These are phyloP conservation scores for Castanea mollissima DNA, from an alignment of 306 rosid species.

Conservation along the genomic window DNA sequence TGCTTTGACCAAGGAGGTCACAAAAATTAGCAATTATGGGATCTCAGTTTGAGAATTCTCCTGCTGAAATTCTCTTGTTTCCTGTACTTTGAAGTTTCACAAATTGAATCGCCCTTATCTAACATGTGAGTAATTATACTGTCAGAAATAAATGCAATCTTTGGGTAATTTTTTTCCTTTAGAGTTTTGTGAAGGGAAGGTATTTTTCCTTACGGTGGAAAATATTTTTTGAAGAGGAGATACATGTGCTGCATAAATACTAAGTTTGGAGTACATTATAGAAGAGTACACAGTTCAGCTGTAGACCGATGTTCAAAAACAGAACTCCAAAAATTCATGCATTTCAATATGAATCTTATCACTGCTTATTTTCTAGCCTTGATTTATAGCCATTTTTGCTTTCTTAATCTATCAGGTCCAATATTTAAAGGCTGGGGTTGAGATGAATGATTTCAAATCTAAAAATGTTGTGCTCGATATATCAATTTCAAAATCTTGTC, in stretches of 20 bases:
- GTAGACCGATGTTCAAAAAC: neutral
- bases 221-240: neutral
- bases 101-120: neutral
- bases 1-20: slow-evolving; percentile 62
- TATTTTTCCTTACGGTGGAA: neutral
- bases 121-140: neutral
- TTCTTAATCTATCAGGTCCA: neutral
- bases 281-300: neutral
- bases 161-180: neutral
- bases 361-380: neutral
- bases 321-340: neutral
- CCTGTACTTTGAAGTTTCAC: slow-evolving; percentile 15
- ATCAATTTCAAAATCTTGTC: neutral
- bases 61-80: slow-evolving; percentile 10
- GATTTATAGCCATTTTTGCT: neutral
- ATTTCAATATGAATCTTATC: neutral
- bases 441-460: neutral
- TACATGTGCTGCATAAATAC: neutral
- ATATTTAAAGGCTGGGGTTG: neutral
- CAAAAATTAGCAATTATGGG: slow-evolving; percentile 83
- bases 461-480: neutral
- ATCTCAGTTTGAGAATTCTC: slow-evolving; percentile 64
- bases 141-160: slow-evolving; percentile 9
- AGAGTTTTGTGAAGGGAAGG: neutral
- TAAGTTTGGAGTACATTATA: neutral